phyloP scores from a whole-genome alignment of 2,329 filamentous ascomycete species.

The Pochonia chlamydosporia region DNA sequence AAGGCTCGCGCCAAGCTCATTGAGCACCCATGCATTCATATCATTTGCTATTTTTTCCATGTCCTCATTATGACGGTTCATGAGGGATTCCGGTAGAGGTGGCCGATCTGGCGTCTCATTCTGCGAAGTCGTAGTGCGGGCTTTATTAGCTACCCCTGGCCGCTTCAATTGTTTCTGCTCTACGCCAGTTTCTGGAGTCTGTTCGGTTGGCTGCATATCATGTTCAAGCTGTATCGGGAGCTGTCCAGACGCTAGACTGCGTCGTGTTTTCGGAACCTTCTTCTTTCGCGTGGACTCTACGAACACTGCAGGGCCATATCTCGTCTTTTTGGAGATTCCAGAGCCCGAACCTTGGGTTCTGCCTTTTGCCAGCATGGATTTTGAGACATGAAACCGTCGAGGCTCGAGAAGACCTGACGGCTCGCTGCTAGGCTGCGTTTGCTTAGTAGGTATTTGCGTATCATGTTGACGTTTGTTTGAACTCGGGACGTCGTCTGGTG shows the following conservation, averaged over 20 bases:
- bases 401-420: constrained; percentile 25
- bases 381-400: constrained; percentile 52
- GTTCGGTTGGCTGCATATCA: neutral
- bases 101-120: constrained; percentile 15
- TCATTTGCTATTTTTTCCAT: constrained; percentile 46
- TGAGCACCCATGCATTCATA: constrained; percentile 54
- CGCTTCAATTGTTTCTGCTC: constrained; percentile 26
- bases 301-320: constrained; percentile 44
- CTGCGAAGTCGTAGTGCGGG: constrained; percentile 12
- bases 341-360: constrained; percentile 14
- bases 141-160: constrained; percentile 23
- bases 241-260: constrained; percentile 14
- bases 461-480: constrained; percentile 11
- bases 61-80: constrained; percentile 32
- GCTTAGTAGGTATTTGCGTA: neutral
- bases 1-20: constrained; percentile 50
- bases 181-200: constrained; percentile 4
- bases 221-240: neutral
- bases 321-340: constrained; percentile 32
- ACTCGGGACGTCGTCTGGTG: constrained; percentile 25
- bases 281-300: constrained; percentile 45
- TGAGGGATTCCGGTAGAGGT: constrained; percentile 27
- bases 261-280: constrained; percentile 16
- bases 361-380: constrained; percentile 33
- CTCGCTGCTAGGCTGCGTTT: neutral